Percentiles rank a stretch among this genome's conserved stretches.
Evolutionary conservation across 192 early-diverging fungal genomes (phyloP).

Genomic region (Rhizophagus sp.): DNA sequence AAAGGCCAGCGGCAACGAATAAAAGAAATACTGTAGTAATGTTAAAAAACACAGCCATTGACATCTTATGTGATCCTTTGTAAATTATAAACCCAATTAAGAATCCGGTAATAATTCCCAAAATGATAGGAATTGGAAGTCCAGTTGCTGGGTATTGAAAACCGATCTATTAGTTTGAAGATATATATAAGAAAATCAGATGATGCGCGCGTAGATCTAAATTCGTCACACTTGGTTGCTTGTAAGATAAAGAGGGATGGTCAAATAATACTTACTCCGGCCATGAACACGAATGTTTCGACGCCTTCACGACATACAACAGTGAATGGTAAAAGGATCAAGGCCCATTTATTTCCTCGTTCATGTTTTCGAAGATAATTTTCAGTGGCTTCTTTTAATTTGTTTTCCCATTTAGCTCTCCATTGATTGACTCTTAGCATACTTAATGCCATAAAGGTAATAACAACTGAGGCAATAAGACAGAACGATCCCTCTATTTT

Average conservation of each 20-base stretch:
- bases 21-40: constrained; percentile 71
- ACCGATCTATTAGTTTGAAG: constrained; percentile 46
- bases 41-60: constrained; percentile 80
- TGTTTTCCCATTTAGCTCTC: constrained; percentile 77
- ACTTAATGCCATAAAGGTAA: constrained; percentile 79
- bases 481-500: constrained; percentile 74
- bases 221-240: not conserved
- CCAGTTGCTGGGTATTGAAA: constrained; percentile 61
- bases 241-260: not conserved
- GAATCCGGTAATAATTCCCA: constrained; percentile 67
- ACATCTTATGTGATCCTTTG: constrained; percentile 64
- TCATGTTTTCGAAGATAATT: constrained; percentile 39
- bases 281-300: constrained; percentile 89
- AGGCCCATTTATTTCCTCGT: constrained; percentile 57
- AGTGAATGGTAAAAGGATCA: constrained; percentile 83
- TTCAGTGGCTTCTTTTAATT: constrained; percentile 55
- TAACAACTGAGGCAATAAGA: constrained; percentile 75
- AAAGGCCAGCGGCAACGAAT: constrained; percentile 80
- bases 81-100: constrained; percentile 77
- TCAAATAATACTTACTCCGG: constrained; percentile 61
- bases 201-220: not conserved
- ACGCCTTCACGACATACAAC: constrained; percentile 87
- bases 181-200: not conserved
- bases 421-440: constrained; percentile 74
- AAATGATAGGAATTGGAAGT: constrained; percentile 79